Evolutionary conservation across 208 protist genomes (phyloP).

Genomic region (Trypanosoma melophagium): DNA sequence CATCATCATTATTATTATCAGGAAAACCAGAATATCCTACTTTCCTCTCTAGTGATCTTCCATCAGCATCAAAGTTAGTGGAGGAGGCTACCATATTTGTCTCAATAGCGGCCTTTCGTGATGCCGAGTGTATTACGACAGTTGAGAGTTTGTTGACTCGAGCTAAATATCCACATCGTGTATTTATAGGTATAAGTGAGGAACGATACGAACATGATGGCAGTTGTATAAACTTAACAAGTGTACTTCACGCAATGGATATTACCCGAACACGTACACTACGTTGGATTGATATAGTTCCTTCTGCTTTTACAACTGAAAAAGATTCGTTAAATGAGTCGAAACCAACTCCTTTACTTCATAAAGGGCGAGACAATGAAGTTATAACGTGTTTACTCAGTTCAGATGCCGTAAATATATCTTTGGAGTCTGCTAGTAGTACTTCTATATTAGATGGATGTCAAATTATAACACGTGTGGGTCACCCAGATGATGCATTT

Average conservation of each 20-base stretch:
- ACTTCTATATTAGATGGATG: slow-evolving; percentile 37
- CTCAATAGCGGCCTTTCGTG: slow-evolving; percentile 85
- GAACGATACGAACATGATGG: slow-evolving; percentile 36
- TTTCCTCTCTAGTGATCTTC: neutral
- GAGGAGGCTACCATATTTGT: slow-evolving; percentile 83
- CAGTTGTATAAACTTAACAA: slow-evolving; percentile 28
- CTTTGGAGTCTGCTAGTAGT: neutral
- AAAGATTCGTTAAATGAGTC: neutral
- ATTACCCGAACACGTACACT: slow-evolving; percentile 5
- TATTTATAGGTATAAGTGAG: slow-evolving; percentile 89
- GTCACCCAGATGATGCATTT: slow-evolving; percentile 36
- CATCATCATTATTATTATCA: too few relatives aligned
- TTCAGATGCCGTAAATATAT: neutral
- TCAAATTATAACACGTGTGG: slow-evolving; percentile 53
- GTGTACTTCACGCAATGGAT: slow-evolving; percentile 1
- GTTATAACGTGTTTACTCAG: slow-evolving; percentile 23
- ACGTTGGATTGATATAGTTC: slow-evolving; percentile 28
- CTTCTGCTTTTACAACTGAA: slow-evolving; percentile 4
- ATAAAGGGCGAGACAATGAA: slow-evolving; percentile 26
- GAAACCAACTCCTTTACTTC: slow-evolving; percentile 20
- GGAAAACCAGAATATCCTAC: too few relatives aligned
- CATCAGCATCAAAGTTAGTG: slow-evolving; percentile 13
- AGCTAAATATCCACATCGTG: slow-evolving; percentile 46
- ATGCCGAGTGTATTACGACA: slow-evolving; percentile 85
- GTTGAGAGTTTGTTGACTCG: slow-evolving; percentile 63